Evolutionary conservation across 75 land plant species (phyloP), one percentile per base, ranked within the genome.

Genomic region (Cupressus sempervirens): DNA sequence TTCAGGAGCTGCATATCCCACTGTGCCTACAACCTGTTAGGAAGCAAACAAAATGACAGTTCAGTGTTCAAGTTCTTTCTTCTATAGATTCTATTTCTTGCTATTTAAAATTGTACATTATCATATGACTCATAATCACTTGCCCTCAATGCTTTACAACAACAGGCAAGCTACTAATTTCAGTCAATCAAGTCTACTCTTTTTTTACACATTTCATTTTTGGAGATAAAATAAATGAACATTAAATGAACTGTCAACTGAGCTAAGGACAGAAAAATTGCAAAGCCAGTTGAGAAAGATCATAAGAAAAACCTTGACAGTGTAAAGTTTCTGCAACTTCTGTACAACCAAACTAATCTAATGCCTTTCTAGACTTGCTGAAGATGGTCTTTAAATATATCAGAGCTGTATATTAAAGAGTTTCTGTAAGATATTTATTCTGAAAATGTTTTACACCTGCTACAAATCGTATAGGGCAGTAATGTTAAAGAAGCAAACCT

Each of bases 1-100:
- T 84, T 97, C 99, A 29, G 99, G 99, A 81, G 97, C 99, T 23
- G 98, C 98, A 89, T 97, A 97, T 10, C 98, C 99, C 82, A 88
- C 38, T 3, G 99, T 97, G 50, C 99, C 99, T 35, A 93, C 93
- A 84, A 95, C 91, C 99, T 96, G 92, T 80, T 74, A 67, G 68
- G 82, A 1, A 88, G 15, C 36, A 48, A 36, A 86, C 12, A 82
- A 68, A 43, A 67, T 30, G 54, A 84, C 48, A n/a, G 26, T 18
- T 79, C 46, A 45, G 48, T 23, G 13, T 45, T 45, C 81, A 79
- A 79, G 26, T 12, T 79, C 81, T 45, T 43, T 20, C 52, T 45
- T 40, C 12, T 11, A 79, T 43, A 23, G 3, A n/a, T 79, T 79
- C n/a, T n/a, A 79, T n/a, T 45, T 41, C 81, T n/a, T 79, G 29